A percentile compares a stretch with the other conserved stretches of the same genome.
phyloP scores from a whole-genome alignment of 192 early-diverging fungal species.

The Dispira simplex region DNA sequence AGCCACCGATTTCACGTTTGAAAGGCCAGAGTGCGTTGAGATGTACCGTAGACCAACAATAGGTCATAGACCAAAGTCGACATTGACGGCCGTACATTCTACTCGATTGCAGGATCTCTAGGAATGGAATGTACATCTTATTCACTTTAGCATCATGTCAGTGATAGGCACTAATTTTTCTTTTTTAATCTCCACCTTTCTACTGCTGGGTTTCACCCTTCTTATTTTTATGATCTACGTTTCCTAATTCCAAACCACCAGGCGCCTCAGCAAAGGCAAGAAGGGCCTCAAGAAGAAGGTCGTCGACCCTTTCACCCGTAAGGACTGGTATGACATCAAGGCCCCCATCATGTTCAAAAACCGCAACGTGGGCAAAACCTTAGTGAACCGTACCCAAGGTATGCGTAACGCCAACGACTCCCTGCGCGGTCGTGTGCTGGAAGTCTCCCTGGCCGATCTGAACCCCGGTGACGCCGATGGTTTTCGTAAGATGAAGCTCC shows the following conservation, averaged over 20 bases:
- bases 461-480: slow-evolving; percentile 80
- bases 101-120: too few species aligned
- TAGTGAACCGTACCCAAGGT: slow-evolving; percentile 99
- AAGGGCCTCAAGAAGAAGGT: slow-evolving; percentile 99
- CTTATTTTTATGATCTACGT: not conserved
- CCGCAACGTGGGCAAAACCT: slow-evolving; percentile 94
- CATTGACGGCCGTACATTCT: too few species aligned
- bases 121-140: too few species aligned
- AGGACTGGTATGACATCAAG: slow-evolving; percentile 99
- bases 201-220: too few species aligned
- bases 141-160: too few species aligned
- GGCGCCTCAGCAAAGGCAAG: slow-evolving; percentile 96
- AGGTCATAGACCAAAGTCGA: too few species aligned
- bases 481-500: slow-evolving; percentile 97
- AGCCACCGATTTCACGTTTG: too few species aligned
- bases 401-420: slow-evolving; percentile 93
- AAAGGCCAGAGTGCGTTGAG: too few species aligned
- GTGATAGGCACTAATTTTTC: not conserved
- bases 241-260: slow-evolving; percentile 20
- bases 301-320: slow-evolving; percentile 98
- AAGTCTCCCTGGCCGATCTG: slow-evolving; percentile 93
- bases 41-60: too few species aligned
- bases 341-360: slow-evolving; percentile 92
- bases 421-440: slow-evolving; percentile 92
- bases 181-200: not conserved